phyloP scores from a whole-genome alignment of 2,329 filamentous ascomycete genomes.

The Aspergillus amoenus region DNA sequence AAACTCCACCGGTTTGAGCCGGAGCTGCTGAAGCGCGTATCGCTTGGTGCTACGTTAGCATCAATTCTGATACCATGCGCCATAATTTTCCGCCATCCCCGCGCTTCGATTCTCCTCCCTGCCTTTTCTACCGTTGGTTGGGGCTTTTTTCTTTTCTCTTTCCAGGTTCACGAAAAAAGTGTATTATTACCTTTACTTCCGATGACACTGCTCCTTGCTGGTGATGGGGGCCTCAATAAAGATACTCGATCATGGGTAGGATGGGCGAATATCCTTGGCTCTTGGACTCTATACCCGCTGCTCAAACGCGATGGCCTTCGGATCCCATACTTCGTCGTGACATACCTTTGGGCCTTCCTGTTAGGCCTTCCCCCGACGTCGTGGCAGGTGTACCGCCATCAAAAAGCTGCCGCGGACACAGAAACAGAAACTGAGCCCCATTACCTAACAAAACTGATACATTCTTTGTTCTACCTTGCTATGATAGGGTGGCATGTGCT shows the following conservation, averaged over 20 bases:
- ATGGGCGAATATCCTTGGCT: slow-evolving; percentile 87
- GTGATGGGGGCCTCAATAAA: slow-evolving; percentile 72
- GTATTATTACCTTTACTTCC: slow-evolving; percentile 88
- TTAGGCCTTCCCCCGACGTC: slow-evolving; percentile 81
- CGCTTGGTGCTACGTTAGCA: slow-evolving; percentile 70
- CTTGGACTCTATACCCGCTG: slow-evolving; percentile 92
- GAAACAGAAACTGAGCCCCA: slow-evolving; percentile 48
- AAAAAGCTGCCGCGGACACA: slow-evolving; percentile 32
- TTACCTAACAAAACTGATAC: slow-evolving; percentile 67
- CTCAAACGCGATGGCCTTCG: slow-evolving; percentile 79
- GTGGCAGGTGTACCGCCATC: slow-evolving; percentile 64
- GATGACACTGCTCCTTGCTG: slow-evolving; percentile 83
- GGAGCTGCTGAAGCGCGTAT: slow-evolving; percentile 70
- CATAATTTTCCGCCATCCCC: slow-evolving; percentile 75
- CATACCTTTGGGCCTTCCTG: slow-evolving; percentile 86
- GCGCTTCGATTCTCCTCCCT: slow-evolving; percentile 72
- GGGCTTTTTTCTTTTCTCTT: slow-evolving; percentile 97
- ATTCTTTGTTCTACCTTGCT: slow-evolving; percentile 70
- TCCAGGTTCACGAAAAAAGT: slow-evolving; percentile 98
- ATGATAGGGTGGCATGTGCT: slow-evolving; percentile 82
- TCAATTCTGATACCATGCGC: slow-evolving; percentile 78
- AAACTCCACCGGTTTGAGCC: slow-evolving; percentile 77
- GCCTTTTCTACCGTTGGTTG: slow-evolving; percentile 83
- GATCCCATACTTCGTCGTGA: slow-evolving; percentile 81
- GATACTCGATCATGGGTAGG: slow-evolving; percentile 85